phyloP scores from a whole-genome alignment of 2,329 filamentous ascomycete genomes.

The Boeremia lycopersici region DNA sequence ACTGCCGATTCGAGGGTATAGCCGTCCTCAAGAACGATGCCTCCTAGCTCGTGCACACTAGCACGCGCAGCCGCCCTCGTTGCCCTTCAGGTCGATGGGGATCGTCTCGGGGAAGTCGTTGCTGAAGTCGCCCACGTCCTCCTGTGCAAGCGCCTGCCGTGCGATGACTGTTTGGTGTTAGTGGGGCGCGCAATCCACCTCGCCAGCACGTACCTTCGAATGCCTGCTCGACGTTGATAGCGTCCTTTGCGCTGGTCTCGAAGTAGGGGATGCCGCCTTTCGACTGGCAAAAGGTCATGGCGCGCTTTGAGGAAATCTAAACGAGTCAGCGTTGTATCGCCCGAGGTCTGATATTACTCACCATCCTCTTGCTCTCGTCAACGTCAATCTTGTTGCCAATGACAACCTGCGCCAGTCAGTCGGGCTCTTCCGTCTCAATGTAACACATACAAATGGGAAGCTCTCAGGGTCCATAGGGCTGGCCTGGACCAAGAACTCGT shows the following conservation, averaged over 20 bases:
- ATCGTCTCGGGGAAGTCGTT: constrained; percentile 98
- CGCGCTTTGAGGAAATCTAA: constrained; percentile 91
- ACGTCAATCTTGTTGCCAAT: constrained; percentile 99
- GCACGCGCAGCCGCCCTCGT: constrained; percentile 91
- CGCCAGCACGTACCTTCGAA: constrained; percentile 62
- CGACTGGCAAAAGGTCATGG: constrained; percentile 96
- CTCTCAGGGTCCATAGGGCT: constrained; percentile 95
- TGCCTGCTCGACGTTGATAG: constrained; percentile 93
- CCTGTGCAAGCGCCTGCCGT: constrained; percentile 90
- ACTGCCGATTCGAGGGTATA: constrained; percentile 7
- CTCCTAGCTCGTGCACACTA: constrained; percentile 48
- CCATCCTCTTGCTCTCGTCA: constrained; percentile 95
- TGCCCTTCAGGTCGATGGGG: constrained; percentile 95
- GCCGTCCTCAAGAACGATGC: constrained; percentile 12
- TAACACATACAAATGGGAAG: constrained; percentile 81
- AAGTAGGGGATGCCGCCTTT: constrained; percentile 99
- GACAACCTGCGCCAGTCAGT: constrained; percentile 69
- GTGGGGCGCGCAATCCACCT: neutral
- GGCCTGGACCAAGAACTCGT: constrained; percentile 97
- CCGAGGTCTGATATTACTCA: constrained; percentile 45
- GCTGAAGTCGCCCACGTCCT: constrained; percentile 97
- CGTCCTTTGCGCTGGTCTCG: constrained; percentile 98
- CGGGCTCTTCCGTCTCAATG: neutral
- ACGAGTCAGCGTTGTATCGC: constrained; percentile 15
- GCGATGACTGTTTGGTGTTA: constrained; percentile 74